Percentiles rank a stretch among this genome's conserved stretches.
phyloP scores from a whole-genome alignment of 2,329 filamentous ascomycete species.

The Reticulascus tulasneorum region DNA sequence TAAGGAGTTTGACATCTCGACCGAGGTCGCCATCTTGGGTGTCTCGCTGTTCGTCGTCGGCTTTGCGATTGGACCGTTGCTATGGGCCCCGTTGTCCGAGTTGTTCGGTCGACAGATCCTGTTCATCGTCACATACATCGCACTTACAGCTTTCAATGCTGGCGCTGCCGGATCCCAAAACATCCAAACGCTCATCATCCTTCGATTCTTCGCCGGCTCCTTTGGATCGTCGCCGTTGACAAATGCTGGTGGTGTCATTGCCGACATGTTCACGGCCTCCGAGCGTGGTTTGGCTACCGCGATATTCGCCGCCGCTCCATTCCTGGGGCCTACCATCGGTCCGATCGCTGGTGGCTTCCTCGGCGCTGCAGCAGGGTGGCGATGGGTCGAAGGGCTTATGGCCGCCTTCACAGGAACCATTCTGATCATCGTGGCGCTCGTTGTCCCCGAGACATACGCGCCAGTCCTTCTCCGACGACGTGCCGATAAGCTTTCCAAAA shows the following conservation, averaged over 20 bases:
- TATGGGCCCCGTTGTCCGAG: slow-evolving; percentile 63
- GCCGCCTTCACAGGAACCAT: slow-evolving; percentile 47
- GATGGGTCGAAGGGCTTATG: slow-evolving; percentile 66
- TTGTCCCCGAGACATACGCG: slow-evolving; percentile 34
- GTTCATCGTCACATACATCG: slow-evolving; percentile 53
- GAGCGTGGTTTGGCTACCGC: slow-evolving; percentile 56
- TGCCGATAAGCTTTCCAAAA: slow-evolving; percentile 17
- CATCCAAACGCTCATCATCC: slow-evolving; percentile 54
- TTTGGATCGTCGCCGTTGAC: slow-evolving; percentile 61
- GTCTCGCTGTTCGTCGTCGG: slow-evolving; percentile 44
- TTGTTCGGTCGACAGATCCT: slow-evolving; percentile 57
- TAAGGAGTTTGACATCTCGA: slow-evolving; percentile 41
- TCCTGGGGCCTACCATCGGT: slow-evolving; percentile 59
- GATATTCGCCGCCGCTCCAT: slow-evolving; percentile 62
- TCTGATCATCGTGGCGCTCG: slow-evolving; percentile 36
- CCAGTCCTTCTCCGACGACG: slow-evolving; percentile 20
- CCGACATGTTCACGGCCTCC: slow-evolving; percentile 53
- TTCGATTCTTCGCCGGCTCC: slow-evolving; percentile 60
- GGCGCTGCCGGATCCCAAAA: slow-evolving; percentile 54
- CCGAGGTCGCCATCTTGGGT: slow-evolving; percentile 42
- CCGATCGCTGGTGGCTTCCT: slow-evolving; percentile 67
- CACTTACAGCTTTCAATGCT: slow-evolving; percentile 58
- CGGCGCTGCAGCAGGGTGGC: slow-evolving; percentile 60
- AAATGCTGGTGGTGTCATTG: slow-evolving; percentile 59
- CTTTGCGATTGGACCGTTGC: slow-evolving; percentile 55